These are phyloP conservation scores for Coniella vitis DNA, from an alignment of 2,329 filamentous ascomycete species.

Conservation along the genomic window DNA sequence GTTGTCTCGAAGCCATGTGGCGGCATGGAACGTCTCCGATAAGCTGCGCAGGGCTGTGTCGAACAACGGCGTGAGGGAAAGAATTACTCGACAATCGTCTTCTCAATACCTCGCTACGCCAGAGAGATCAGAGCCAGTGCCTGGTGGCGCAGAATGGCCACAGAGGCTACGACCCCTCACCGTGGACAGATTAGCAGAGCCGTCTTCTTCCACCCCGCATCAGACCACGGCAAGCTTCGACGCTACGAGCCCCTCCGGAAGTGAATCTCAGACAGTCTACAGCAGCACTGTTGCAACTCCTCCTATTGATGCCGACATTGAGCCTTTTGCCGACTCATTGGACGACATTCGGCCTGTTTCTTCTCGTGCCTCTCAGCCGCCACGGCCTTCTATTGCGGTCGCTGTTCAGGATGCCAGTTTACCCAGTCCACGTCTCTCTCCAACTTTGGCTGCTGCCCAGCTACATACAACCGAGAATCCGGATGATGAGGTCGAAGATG, in stretches of 20 bases:
- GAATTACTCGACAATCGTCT: slow-evolving; percentile 20
- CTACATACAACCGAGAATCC: slow-evolving; percentile 34
- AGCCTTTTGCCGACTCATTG: slow-evolving; percentile 44
- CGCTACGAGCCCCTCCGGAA: slow-evolving; percentile 44
- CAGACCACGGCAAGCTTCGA: slow-evolving; percentile 37
- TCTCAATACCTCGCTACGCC: slow-evolving; percentile 45
- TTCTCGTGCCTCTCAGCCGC: slow-evolving; percentile 38
- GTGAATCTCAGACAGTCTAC: slow-evolving; percentile 54
- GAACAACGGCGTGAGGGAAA: slow-evolving; percentile 23
- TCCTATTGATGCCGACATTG: slow-evolving; percentile 65
- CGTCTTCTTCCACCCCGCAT: slow-evolving; percentile 36
- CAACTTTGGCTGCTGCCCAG: slow-evolving; percentile 70
- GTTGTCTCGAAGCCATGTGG: slow-evolving; percentile 23
- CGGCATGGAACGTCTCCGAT: slow-evolving; percentile 28
- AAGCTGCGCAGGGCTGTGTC: slow-evolving; percentile 32
- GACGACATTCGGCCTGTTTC: slow-evolving; percentile 44
- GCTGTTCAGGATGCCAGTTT: slow-evolving; percentile 83
- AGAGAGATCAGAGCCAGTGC: slow-evolving; percentile 44
- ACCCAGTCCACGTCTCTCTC: slow-evolving; percentile 89
- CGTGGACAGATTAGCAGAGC: slow-evolving; percentile 36
- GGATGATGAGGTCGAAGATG: slow-evolving; percentile 37
- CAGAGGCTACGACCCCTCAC: slow-evolving; percentile 35
- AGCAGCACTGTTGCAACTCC: slow-evolving; percentile 63
- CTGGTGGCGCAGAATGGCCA: slow-evolving; percentile 26
- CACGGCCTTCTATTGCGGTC: slow-evolving; percentile 58